Conservation (phyloP, 768 basidiomycete species). For the Psilocybe subaeruginosa region DNA sequence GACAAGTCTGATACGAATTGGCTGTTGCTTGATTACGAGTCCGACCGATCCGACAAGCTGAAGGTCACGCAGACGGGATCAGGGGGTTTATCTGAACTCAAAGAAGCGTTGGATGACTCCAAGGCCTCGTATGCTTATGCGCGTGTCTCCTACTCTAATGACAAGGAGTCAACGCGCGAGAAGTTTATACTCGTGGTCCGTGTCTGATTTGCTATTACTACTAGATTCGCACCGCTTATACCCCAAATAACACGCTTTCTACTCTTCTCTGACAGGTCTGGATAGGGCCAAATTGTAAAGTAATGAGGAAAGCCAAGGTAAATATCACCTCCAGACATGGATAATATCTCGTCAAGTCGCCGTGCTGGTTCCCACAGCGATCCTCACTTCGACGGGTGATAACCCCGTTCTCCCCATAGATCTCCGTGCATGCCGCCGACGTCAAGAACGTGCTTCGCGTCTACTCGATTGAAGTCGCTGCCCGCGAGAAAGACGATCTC, state of each 20-base stretch:
- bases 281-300: slow-evolving; percentile 83
- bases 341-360: slow-evolving; percentile 11
- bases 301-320: slow-evolving; percentile 93
- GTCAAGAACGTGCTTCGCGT: slow-evolving; percentile 80
- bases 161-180: slow-evolving; percentile 85
- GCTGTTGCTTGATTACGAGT: slow-evolving; percentile 89
- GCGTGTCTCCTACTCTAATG: slow-evolving; percentile 83
- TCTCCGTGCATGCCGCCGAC: slow-evolving; percentile 89
- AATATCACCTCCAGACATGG: slow-evolving; percentile 34
- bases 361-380: slow-evolving; percentile 32
- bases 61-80: slow-evolving; percentile 76
- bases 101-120: slow-evolving; percentile 66
- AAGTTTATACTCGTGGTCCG: slow-evolving; percentile 81
- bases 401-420: slow-evolving; percentile 46
- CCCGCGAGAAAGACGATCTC: slow-evolving; percentile 81
- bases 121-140: slow-evolving; percentile 86
- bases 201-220: slow-evolving; percentile 21
- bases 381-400: slow-evolving; percentile 27
- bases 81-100: slow-evolving; percentile 80
- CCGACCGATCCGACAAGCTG: slow-evolving; percentile 82
- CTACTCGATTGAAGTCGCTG: slow-evolving; percentile 89
- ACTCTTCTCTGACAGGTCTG: slow-evolving; percentile 49
- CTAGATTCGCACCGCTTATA: slow-evolving; percentile 23
- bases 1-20: slow-evolving; percentile 90
- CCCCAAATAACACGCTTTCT: slow-evolving; percentile 22